Evolutionary conservation across 2,329 filamentous ascomycete genomes (phyloP), one percentile per base, ranked within the genome.

Genomic region (Talaromyces rugulosus): DNA sequence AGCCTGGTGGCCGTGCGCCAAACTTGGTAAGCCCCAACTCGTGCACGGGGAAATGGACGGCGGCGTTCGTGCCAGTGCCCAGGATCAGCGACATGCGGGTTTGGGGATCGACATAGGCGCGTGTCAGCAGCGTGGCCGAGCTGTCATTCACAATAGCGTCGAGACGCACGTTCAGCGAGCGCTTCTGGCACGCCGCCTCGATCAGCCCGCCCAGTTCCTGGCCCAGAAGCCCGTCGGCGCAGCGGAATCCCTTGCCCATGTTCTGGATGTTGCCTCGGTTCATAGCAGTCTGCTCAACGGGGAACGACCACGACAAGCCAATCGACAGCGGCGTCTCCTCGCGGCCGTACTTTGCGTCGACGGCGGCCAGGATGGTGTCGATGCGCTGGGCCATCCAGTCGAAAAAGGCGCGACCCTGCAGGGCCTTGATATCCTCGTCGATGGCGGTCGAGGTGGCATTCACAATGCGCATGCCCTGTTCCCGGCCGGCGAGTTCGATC

Each of bases 241-340:
- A 86, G 59, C 78, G 76, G 69, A 88, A 88, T 0, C 86, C 86
- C 71, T 89, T 89, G 63, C 86, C 86, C 86, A 89, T 89, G 16
- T 80, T 79, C 58, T 86, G 78, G 23, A 88, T 74, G 52, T 80
- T 81, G 6, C 85, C 86, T 54, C 79, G 83, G 59, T 81, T 79
- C 60, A 81, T 79, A 12, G 85, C 87, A 5, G 85, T 88, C 74
- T 88, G 85, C 72, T 87, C 83, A 60, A 89, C 81, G 0, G 86
- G 86, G 71, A 89, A 88, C 3, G 86, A 87, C 86, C 86, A 89
- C 2, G 86, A 84, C 65, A 89, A 68, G 3, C 86, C 86, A 79
- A 88, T 84, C 5, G 81, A 77, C 60, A 88, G 73, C 11, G 76
- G 77, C 3, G 71, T 71, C 14, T 68, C 64, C 52, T 70, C 72